Base-by-base conservation (phyloP, 257 asterid species). In the Solanum arcanum region DNA sequence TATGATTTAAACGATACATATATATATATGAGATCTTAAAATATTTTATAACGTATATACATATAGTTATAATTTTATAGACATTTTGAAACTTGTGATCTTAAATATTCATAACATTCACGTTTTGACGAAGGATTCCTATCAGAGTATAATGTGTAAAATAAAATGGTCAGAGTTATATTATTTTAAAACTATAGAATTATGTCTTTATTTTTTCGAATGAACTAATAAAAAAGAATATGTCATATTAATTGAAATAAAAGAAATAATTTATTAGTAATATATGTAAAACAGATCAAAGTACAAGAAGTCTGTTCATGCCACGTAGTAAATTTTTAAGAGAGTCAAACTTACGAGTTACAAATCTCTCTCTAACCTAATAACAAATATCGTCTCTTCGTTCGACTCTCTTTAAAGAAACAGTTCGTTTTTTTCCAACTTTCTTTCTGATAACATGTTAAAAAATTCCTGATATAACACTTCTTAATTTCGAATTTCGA, bases 401-500 rank as follows among this genome's bases (percentile, higher is more conserved):
- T 0, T 1, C 27, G 5, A 20, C 66, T 59, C 66, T 59, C 64
- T 56, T 3, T 14, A 68, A 68, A 11, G 37, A 69, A 41, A 29
- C 13, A 69, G 5, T 69, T 69, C 31, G 0, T 23, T 3, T 69
- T 69, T 66, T 29, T 2, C 1, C 42, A 5, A 29, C 20, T 12
- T 18, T 15, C 5, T 70, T 70, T 31, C 3, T 2, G 10, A 70
- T 31, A 70, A 70, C 12, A 29, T 15, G 12, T 9, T 31, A 31
- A 6, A 31, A 70, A 25, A 70, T 29, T 8, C 0, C 5, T 5
- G 1, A 29, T 5, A 6, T 31, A 1, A 68, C 11, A 3, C 12
- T 29, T 29, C 1, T 68, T 69, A 69, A 3, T 69, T 69, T 69
- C 0, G 42, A 69, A 1, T 69, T 69, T 69, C 1, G 42, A 69